These are phyloP conservation scores for Boletus barrowsii DNA, from an alignment of 768 basidiomycete species.

Conservation along the genomic window DNA sequence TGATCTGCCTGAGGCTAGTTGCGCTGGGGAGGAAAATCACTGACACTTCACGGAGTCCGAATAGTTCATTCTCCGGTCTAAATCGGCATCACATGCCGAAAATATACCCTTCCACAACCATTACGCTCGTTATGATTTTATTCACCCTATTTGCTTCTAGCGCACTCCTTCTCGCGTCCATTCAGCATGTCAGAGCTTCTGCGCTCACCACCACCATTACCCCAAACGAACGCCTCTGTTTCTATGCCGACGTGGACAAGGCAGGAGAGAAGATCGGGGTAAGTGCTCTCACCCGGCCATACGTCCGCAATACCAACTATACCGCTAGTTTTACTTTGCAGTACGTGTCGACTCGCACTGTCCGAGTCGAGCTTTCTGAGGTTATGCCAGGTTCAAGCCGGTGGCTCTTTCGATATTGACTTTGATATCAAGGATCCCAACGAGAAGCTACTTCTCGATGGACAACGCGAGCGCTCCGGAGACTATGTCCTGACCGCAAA, in stretches of 20 bases:
- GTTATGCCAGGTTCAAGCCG: conserved; percentile 78
- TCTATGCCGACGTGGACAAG: conserved; percentile 96
- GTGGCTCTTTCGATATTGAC: conserved; percentile 95
- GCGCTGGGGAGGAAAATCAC: neutral
- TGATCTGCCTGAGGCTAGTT: neutral
- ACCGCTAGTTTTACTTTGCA: conserved; percentile 88
- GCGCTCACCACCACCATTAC: conserved; percentile 78
- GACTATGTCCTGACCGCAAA: conserved; percentile 98
- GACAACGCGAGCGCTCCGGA: conserved; percentile 86
- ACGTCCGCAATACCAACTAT: conserved; percentile 5
- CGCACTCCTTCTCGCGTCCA: conserved; percentile 28
- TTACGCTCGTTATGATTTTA: conserved; percentile 20
- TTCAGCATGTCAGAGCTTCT: conserved; percentile 45
- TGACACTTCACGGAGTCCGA: conserved; percentile 13
- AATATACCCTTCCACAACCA: neutral
- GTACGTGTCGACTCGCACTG: conserved; percentile 44
- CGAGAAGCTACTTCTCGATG: conserved; percentile 84
- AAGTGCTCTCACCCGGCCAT: conserved; percentile 30
- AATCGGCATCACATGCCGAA: conserved; percentile 27
- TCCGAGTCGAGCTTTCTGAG: neutral
- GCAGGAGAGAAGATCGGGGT: conserved; percentile 89
- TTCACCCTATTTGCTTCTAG: conserved; percentile 18
- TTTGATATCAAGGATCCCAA: conserved; percentile 90
- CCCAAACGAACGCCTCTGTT: conserved; percentile 83
- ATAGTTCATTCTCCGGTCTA: conserved; percentile 12